These are phyloP conservation scores for Tuber borchii DNA, from an alignment of 495 filamentous ascomycete species.

Conservation along the genomic window DNA sequence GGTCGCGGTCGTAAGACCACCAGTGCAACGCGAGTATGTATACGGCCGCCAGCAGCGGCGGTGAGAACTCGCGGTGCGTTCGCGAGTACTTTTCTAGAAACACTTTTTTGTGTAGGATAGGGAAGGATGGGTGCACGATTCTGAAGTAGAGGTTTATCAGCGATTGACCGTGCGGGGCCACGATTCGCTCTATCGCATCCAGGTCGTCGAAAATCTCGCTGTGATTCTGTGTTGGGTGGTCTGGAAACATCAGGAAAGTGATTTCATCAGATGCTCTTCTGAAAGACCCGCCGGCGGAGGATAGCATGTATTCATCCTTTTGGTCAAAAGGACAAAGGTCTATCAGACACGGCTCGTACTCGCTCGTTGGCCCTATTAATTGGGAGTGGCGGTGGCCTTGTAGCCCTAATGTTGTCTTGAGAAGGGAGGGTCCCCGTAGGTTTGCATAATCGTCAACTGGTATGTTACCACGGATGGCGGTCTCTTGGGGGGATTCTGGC, in stretches of 20 bases:
- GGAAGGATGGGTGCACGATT: slow-evolving; percentile 81
- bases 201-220: slow-evolving; percentile 58
- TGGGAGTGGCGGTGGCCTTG: slow-evolving; percentile 58
- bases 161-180: slow-evolving; percentile 71
- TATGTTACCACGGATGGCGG: slow-evolving; percentile 15
- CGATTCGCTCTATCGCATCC: slow-evolving; percentile 73
- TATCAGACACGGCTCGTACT: slow-evolving; percentile 67
- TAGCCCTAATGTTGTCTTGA: slow-evolving; percentile 60
- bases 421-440: slow-evolving; percentile 49
- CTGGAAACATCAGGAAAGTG: slow-evolving; percentile 75
- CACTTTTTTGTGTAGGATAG: slow-evolving; percentile 78
- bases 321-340: slow-evolving; percentile 64
- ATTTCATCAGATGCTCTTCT: slow-evolving; percentile 74
- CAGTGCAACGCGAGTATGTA: slow-evolving; percentile 89
- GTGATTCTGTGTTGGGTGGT: slow-evolving; percentile 52
- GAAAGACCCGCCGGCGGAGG: slow-evolving; percentile 56
- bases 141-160: slow-evolving; percentile 83
- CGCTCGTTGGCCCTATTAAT: slow-evolving; percentile 62
- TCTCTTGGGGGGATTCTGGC: slow-evolving; percentile 45
- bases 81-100: slow-evolving; percentile 79
- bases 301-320: slow-evolving; percentile 61
- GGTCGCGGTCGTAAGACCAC: slow-evolving; percentile 66
- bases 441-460: slow-evolving; percentile 41
- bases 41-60: slow-evolving; percentile 77
- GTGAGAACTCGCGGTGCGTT: slow-evolving; percentile 69